phyloP scores from a whole-genome alignment of 2,329 filamentous ascomycete genomes.

The Tricladium varicosporioides region DNA sequence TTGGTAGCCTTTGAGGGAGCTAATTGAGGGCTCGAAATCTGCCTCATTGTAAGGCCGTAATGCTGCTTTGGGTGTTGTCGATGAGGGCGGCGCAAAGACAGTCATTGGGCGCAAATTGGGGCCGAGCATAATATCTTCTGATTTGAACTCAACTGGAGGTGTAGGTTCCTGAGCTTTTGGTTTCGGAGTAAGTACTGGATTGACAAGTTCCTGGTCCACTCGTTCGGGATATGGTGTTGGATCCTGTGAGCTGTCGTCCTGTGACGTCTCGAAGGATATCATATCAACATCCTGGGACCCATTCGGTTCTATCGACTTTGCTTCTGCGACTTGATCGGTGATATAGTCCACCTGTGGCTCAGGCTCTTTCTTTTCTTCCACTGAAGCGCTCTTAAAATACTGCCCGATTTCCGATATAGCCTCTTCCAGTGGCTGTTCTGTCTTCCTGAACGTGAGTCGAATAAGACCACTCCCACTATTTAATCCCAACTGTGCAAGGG shows the following conservation, averaged over 20 bases:
- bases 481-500: constrained; percentile 80
- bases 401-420: constrained; percentile 78
- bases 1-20: constrained; percentile 74
- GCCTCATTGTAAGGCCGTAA: constrained; percentile 63
- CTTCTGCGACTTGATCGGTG: constrained; percentile 19
- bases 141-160: background rate
- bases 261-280: background rate
- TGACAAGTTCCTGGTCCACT: constrained; percentile 5
- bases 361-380: constrained; percentile 16
- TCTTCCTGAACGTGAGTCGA: constrained; percentile 72
- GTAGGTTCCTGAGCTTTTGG: background rate
- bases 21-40: constrained; percentile 75
- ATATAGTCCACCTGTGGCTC: constrained; percentile 9
- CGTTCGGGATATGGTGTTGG: constrained; percentile 6
- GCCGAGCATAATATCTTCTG: constrained; percentile 21
- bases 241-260: background rate
- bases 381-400: constrained; percentile 56
- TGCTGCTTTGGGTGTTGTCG: constrained; percentile 73
- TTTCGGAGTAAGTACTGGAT: constrained; percentile 9
- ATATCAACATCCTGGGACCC: constrained; percentile 5
- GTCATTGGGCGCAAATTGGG: constrained; percentile 52
- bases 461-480: constrained; percentile 81
- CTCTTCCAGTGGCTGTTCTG: constrained; percentile 76
- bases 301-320: constrained; percentile 12
- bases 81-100: constrained; percentile 76